phyloP scores from a whole-genome alignment of 2,329 filamentous ascomycete species.

The Aureobasidium melanogenum region DNA sequence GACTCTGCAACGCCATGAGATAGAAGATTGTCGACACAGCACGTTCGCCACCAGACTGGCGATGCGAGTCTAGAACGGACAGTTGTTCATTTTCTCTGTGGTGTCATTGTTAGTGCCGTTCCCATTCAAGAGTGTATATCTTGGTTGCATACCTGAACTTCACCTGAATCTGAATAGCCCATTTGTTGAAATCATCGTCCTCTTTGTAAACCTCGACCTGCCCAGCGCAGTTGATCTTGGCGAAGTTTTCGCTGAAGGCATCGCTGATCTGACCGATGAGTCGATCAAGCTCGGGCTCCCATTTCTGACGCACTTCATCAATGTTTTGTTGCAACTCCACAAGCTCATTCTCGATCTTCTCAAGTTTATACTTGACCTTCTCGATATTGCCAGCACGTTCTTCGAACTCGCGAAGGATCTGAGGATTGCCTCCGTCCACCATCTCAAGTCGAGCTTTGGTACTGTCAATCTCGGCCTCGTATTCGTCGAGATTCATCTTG shows the following conservation, averaged over 20 bases:
- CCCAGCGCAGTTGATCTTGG: slow-evolving; percentile 87
- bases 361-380: slow-evolving; percentile 51
- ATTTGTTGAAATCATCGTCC: slow-evolving; percentile 78
- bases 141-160: slow-evolving; percentile 66
- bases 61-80: slow-evolving; percentile 78
- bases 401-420: slow-evolving; percentile 70
- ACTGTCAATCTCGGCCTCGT: slow-evolving; percentile 65
- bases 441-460: slow-evolving; percentile 69
- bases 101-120: slow-evolving; percentile 15
- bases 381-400: slow-evolving; percentile 62
- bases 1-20: slow-evolving; percentile 91
- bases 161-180: slow-evolving; percentile 89
- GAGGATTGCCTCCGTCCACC: slow-evolving; percentile 67
- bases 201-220: slow-evolving; percentile 84
- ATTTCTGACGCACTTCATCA: slow-evolving; percentile 55
- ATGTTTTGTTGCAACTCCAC: slow-evolving; percentile 51
- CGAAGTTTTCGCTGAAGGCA: slow-evolving; percentile 87
- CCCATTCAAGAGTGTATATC: not conserved
- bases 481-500: slow-evolving; percentile 43
- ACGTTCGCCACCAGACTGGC: slow-evolving; percentile 91
- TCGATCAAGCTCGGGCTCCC: slow-evolving; percentile 75
- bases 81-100: slow-evolving; percentile 70
- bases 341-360: slow-evolving; percentile 47
- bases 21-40: slow-evolving; percentile 98
- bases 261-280: slow-evolving; percentile 76